Base-by-base conservation (phyloP, 345 rosid genomes). In the Linum lewisii region DNA sequence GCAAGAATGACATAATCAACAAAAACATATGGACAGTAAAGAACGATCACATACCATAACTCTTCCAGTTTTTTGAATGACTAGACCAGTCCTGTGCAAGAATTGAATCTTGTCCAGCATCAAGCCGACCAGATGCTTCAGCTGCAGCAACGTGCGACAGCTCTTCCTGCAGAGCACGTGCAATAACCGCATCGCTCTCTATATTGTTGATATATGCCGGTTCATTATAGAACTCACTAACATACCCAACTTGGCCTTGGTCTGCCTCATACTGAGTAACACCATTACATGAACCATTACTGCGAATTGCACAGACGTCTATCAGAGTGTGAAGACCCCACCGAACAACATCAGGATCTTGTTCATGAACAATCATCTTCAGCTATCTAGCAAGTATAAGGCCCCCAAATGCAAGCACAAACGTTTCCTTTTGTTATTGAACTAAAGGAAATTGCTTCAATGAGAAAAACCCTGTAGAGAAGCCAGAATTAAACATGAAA, bases 141-240 rank as follows among this genome's bases (percentile, higher is more conserved):
- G 67, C 89, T 55, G 62, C 69, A 73, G 80, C 80, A 34, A 85
- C 65, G 63, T 62, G 82, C 22, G 97, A 83, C 57, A 85, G 69
- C 63, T 93, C 97, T 58, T 87, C 94, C 71, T 85, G 94, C 38
- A 84, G 75, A 69, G 80, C 78, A 72, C 60, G 77, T 47, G 95
- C 97, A 42, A 93, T 89, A 22, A 75, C 81, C 3, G 81, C 89
- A 82, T 93, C 97, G 66, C 77, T 81, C 69, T 87, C 95, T 1
- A 81, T 77, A 59, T 51, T 34, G 47, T 77, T 61, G n/a, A n/a
- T n/a, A n/a, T n/a, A n/a, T n/a, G n/a, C n/a, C n/a, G n/a, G n/a
- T n/a, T n/a, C n/a, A n/a, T n/a, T n/a, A n/a, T n/a, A n/a, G n/a
- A n/a, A n/a, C n/a, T n/a, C n/a, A n/a, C n/a, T n/a, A n/a, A n/a